A percentile compares a stretch with the other conserved stretches of the same genome.
phyloP scores from a whole-genome alignment of 345 rosid species.

The Psidium guajava region DNA sequence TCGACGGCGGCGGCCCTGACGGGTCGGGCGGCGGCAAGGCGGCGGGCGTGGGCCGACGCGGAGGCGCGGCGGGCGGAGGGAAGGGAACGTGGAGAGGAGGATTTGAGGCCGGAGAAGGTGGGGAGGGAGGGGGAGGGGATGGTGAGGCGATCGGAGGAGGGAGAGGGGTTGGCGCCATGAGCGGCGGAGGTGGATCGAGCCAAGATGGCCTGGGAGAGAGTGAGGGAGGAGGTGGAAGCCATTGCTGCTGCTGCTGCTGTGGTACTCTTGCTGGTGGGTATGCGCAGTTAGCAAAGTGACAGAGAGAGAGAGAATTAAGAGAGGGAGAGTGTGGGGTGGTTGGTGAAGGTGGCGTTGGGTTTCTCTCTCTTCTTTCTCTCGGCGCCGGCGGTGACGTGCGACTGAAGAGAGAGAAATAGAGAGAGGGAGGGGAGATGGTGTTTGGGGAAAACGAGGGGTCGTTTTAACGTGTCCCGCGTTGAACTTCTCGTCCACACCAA shows the following conservation, averaged over 20 bases:
- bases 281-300: not conserved
- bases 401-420: not conserved
- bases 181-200: slow-evolving; percentile 1
- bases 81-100: slow-evolving; percentile 24
- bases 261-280: not conserved
- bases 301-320: not conserved
- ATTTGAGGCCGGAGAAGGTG: slow-evolving; percentile 33
- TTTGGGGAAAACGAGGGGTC: not conserved
- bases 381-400: not conserved
- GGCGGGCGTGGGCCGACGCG: slow-evolving; percentile 7
- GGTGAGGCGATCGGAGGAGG: slow-evolving; percentile 21
- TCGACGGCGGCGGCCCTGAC: slow-evolving; percentile 34
- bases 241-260: not conserved
- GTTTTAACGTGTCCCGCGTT: not conserved
- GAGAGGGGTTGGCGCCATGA: slow-evolving; percentile 15
- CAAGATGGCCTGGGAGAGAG: slow-evolving; percentile 6
- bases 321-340: not conserved
- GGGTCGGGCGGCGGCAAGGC: slow-evolving; percentile 10
- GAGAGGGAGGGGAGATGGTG: not conserved
- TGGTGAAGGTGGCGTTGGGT: not conserved
- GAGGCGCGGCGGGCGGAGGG: slow-evolving; percentile 2
- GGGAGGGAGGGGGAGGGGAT: slow-evolving; percentile 45
- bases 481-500: not conserved
- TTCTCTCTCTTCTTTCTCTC: not conserved
- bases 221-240: slow-evolving; percentile 8